Conservation (phyloP, 306 rosid species). For the Glycyrrhiza uralensis region DNA sequence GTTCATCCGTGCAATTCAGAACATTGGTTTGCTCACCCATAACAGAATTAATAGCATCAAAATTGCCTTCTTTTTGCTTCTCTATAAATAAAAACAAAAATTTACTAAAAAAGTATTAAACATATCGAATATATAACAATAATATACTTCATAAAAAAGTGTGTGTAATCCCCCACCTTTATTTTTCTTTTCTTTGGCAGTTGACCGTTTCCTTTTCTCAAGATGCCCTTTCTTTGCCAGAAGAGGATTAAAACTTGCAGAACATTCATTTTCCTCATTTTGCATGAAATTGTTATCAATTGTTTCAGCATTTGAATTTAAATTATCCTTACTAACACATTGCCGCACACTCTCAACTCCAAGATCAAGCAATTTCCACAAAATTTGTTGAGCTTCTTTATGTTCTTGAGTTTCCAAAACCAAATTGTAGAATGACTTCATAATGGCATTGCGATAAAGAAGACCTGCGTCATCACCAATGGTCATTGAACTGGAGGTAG, state of each 20-base stretch:
- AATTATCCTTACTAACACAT: not conserved
- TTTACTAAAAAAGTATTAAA: not conserved
- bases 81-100: not conserved
- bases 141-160: not conserved
- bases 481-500: not conserved
- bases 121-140: not conserved
- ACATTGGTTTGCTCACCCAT: not conserved
- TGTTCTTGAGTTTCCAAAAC: not conserved
- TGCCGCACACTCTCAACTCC: not conserved
- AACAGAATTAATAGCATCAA: not conserved
- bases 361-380: not conserved
- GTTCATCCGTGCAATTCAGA: not conserved
- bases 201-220: not conserved
- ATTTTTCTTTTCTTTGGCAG: not conserved
- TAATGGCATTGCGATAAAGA: not conserved
- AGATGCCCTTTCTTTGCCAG: not conserved
- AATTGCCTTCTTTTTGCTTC: not conserved
- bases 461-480: not conserved
- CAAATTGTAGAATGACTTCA: not conserved
- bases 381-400: not conserved
- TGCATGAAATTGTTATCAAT: too few relatives aligned
- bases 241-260: not conserved
- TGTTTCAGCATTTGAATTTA: not conserved
- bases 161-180: not conserved
- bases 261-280: not conserved